Evolutionary conservation across 345 rosid genomes (phyloP).

Genomic region (Odontarrhena argentea): DNA sequence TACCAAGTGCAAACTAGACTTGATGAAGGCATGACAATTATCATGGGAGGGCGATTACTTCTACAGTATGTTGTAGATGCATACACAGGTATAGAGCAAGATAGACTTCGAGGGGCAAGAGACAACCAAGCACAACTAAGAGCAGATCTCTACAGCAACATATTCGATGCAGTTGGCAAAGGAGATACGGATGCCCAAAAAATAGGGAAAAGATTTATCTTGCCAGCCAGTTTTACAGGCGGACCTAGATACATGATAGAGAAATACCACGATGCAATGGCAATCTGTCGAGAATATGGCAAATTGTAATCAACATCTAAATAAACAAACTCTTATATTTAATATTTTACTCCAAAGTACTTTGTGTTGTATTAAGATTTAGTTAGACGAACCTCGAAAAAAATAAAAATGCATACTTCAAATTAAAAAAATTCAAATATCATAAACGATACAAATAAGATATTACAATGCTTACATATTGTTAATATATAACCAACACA

Average conservation of each 20-base stretch:
- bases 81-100: not conserved
- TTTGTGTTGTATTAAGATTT: no score
- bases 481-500: no score
- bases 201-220: not conserved
- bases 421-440: no score
- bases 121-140: not conserved
- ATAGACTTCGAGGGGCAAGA: not conserved
- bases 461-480: no score
- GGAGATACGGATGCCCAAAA: not conserved
- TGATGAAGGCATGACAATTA: not conserved
- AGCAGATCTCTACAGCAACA: not conserved
- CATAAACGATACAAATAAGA: no score
- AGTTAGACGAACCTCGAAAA: no score
- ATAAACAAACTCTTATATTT: no score
- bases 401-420: no score
- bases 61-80: not conserved
- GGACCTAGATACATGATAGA: slow-evolving; percentile 3
- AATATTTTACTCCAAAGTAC: no score
- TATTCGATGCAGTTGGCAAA: not conserved
- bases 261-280: slow-evolving; percentile 2
- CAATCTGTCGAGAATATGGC: not conserved
- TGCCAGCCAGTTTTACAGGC: not conserved
- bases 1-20: slow-evolving; percentile 9
- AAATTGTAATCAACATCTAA: no score
- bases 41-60: not conserved